Base-by-base conservation (phyloP, 306 rosid species). In the Trifolium repens region DNA sequence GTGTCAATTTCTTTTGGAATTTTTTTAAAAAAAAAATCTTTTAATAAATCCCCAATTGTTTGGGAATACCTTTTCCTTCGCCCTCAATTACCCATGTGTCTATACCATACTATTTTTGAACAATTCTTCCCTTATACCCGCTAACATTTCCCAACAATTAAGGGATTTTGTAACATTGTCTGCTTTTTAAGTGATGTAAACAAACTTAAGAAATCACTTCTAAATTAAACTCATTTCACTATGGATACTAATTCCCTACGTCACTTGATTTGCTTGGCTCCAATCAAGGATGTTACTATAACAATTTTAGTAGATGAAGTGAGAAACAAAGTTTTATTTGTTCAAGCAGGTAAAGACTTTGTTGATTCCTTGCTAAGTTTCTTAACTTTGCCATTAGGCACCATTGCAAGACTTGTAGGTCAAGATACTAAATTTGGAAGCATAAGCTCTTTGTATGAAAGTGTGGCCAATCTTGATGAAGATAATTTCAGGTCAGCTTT, bases 351-450 rank as follows among this genome's bases (percentile, higher is more conserved):
- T 9, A 77, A 77, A 17, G 85, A 79, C 3, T 72, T 81, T 55
- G 75, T 77, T 4, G 78, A 77, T 26, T 40, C 40, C 5, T 13
- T 77, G 0, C 34, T 85, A 8, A 72, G 55, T 17, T 63, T 87
- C 9, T 73, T 87, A 24, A 78, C 85, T 16, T 57, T 16, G 1
- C 85, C 59, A 0, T 27, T 78, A n/a, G 77, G 82, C 49, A 74
- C 78, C 1, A 7, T 74, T 62, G 71, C 40, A 19, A 74, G 76
- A 14, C 68, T 40, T 32, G 22, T 66, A 11, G 15, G 57, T 12
- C 61, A 44, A 40, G 71, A 58, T 0, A 14, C 74, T 35, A 9
- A 27, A 2, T 2, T 73, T 57, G 79, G 79, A 2, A 37, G 79
- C 70, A 4, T 73, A 16, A 66, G 44, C 19, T 30, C 62, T 1